Conservation (phyloP, 2,329 filamentous ascomycete genomes). For the Simplicillium sp. region DNA sequence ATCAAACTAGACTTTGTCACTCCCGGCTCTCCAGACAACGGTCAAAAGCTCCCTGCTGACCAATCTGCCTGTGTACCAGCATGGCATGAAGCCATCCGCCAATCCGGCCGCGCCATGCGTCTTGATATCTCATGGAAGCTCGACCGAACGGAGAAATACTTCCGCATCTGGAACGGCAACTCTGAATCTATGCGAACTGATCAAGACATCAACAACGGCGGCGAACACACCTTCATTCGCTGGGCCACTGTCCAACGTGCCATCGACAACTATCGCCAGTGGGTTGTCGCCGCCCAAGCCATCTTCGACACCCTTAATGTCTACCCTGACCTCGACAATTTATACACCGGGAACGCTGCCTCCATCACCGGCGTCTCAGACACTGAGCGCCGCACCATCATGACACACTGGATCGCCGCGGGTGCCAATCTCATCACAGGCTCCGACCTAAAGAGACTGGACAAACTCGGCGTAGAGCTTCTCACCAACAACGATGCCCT, state of each 20-base stretch:
- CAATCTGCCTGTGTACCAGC: constrained; percentile 9
- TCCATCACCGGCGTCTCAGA: constrained; percentile 8
- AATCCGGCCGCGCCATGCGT: constrained; percentile 9
- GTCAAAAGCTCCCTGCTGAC: constrained; percentile 9
- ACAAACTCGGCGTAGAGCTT: constrained; percentile 8
- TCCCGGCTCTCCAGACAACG: constrained; percentile 11
- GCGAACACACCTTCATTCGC: constrained; percentile 5
- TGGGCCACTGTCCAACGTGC: constrained; percentile 10
- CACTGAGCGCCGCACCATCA: constrained; percentile 10
- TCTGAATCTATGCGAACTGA: constrained; percentile 12
- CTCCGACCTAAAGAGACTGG: constrained; percentile 9
- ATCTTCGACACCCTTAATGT: constrained; percentile 8
- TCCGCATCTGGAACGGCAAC: constrained; percentile 10
- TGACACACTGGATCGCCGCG: constrained; percentile 12
- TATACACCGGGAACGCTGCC: constrained; percentile 9
- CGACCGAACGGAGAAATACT: constrained; percentile 10
- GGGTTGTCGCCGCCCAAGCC: constrained; percentile 9
- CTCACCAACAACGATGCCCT: constrained; percentile 8
- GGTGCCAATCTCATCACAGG: constrained; percentile 10
- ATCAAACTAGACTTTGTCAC: constrained; percentile 12
- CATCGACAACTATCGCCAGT: constrained; percentile 12
- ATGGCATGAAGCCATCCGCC: constrained; percentile 11
- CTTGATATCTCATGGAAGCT: constrained; percentile 13
- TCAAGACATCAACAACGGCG: constrained; percentile 12
- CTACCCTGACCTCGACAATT: constrained; percentile 11